Base-by-base conservation (phyloP, 2,329 filamentous ascomycete genomes). In the Sporothrix euskadiensis region DNA sequence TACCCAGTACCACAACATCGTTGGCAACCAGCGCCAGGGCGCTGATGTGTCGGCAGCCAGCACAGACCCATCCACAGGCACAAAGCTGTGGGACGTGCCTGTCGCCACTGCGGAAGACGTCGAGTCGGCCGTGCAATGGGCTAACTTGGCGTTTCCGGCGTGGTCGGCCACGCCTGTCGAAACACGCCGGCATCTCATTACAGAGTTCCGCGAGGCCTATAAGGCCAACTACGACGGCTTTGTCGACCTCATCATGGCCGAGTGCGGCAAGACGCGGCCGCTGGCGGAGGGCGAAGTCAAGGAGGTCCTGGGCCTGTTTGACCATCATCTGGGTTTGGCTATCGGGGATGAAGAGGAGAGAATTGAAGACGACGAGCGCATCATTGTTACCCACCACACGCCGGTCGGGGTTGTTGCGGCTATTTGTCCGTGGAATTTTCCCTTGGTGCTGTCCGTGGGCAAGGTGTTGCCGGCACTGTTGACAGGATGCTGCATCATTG, bases 201-300 rank as follows among this genome's bases (percentile, higher is more conserved):
- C 54, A 10, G 16, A 57, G 54, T 26, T 57, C 54, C 19, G 54
- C 19, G 54, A 57, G 19, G 54, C 54, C 22, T 57, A 57, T 9
- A 57, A 57, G 54, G 19, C 54, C 54, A 57, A 57, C 54, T 57
- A 57, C 22, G 54, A 57, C 54, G 54, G 54, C 9, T 57, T 57
- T 57, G 16, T 57, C 10, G 54, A 57, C 54, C 54, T 57, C 54
- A 57, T 57, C 54, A 57, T 57, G 9, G 19, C 10, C 54, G 54
- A 57, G n/a, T 57, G 54, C 22, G 54, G 54, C 54, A 57, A 57
- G 22, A 57, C 54, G 22, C 54, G 54, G 54, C 10, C 54, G 19
- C 9, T 57, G 54, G 54, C 54, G 19, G 54, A 57, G 54, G 54
- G 54, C 54, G 54, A 57, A 10, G 54, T 57, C 54, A 9, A 57